Percentiles rank a stretch among this genome's conserved stretches.
Evolutionary conservation across 768 basidiomycete species (phyloP).

Genomic region (Phaffia australis): DNA sequence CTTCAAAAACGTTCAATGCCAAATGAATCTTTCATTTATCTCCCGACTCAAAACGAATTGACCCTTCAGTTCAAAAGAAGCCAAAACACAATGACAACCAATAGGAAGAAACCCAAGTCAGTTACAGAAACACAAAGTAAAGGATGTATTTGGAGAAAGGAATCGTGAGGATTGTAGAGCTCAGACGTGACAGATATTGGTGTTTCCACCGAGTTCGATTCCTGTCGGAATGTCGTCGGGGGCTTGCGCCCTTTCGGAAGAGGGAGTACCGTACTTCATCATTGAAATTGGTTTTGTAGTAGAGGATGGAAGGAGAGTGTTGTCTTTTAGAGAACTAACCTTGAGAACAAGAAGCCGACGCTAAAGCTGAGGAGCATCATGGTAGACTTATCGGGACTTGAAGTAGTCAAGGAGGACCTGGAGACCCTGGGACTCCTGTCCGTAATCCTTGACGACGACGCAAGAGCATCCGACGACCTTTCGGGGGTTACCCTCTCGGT

Average conservation of each 20-base stretch:
- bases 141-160: too few relatives aligned
- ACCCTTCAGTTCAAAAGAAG: too few relatives aligned
- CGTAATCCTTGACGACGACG: constrained; percentile 97
- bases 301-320: not conserved
- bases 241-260: constrained; percentile 3
- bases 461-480: constrained; percentile 63
- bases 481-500: constrained; percentile 94
- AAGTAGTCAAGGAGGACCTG: constrained; percentile 50
- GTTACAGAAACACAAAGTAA: too few relatives aligned
- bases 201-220: constrained; percentile 19
- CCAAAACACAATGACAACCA: too few relatives aligned
- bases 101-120: too few relatives aligned
- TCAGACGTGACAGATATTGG: constrained; percentile 14
- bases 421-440: constrained; percentile 85
- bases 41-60: too few relatives aligned
- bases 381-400: constrained; percentile 24
- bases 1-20: too few relatives aligned
- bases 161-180: not conserved
- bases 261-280: constrained; percentile 19
- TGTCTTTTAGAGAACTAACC: constrained; percentile 13
- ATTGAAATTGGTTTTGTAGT: not conserved
- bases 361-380: not conserved
- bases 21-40: too few relatives aligned
- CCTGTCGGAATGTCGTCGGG: constrained; percentile 15
- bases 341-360: not conserved